These are phyloP conservation scores for Sarocladium strictum DNA, from an alignment of 2,329 filamentous ascomycete genomes.

Conservation along the genomic window DNA sequence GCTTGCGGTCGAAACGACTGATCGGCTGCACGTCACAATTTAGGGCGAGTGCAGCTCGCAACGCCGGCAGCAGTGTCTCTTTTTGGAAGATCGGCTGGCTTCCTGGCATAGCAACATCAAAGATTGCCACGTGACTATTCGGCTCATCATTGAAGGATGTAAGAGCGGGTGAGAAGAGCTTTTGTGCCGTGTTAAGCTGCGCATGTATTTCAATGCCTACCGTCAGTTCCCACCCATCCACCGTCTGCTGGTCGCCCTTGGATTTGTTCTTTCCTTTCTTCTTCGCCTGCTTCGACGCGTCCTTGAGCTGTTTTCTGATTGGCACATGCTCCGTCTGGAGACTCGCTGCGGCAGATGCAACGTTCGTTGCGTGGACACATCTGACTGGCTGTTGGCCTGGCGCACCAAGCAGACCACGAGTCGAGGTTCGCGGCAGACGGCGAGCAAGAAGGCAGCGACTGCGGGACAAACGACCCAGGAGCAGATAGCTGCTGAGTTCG, in stretches of 20 bases:
- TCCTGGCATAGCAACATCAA: conserved; percentile 85
- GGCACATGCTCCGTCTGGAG: conserved; percentile 33
- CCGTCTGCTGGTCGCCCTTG: conserved; percentile 42
- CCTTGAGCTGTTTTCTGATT: conserved; percentile 67
- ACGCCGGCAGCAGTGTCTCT: conserved; percentile 78
- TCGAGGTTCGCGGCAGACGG: conserved; percentile 11
- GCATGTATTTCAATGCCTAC: conserved; percentile 97
- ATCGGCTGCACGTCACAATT: conserved; percentile 69
- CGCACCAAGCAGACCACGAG: conserved; percentile 11
- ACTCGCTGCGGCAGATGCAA: conserved; percentile 16
- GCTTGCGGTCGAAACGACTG: conserved; percentile 90
- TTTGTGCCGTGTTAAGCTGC: conserved; percentile 81
- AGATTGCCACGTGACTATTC: conserved; percentile 82
- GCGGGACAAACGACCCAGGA: conserved; percentile 36
- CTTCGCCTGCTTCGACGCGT: conserved; percentile 64
- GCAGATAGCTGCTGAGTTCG: conserved; percentile 43
- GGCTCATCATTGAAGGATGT: conserved; percentile 62
- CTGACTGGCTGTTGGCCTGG: conserved; percentile 15
- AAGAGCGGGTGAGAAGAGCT: conserved; percentile 76
- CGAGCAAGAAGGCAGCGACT: conserved; percentile 32
- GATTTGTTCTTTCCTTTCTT: conserved; percentile 49
- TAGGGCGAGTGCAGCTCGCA: conserved; percentile 81
- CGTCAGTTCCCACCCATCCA: conserved; percentile 80
- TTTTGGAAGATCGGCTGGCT: conserved; percentile 82
- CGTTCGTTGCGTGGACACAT: conserved; percentile 24